These are phyloP conservation scores for Ceratocystiopsis sp. DNA, from an alignment of 2,329 filamentous ascomycete genomes.

Conservation along the genomic window DNA sequence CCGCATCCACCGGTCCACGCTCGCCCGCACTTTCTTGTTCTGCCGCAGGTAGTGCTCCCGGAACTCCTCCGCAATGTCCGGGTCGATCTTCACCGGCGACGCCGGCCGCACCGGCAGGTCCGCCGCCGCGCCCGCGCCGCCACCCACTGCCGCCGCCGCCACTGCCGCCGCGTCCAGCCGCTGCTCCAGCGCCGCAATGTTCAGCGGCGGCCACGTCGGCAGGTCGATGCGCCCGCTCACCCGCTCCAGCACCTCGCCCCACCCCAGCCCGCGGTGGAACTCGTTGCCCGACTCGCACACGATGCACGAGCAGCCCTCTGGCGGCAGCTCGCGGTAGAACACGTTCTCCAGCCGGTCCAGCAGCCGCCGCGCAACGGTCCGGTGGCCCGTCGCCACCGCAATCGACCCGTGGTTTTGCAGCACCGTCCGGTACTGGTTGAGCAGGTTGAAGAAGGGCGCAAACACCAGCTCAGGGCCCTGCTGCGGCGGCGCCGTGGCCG, in stretches of 20 bases:
- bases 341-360: constrained; percentile 86
- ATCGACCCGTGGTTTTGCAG: constrained; percentile 72
- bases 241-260: constrained; percentile 89
- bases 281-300: constrained; percentile 54
- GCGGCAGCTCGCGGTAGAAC: constrained; percentile 81
- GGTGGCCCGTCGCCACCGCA: constrained; percentile 87
- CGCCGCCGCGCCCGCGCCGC: constrained; percentile 3
- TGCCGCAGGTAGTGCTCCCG: constrained; percentile 83
- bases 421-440: constrained; percentile 76
- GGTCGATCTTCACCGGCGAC: constrained; percentile 61
- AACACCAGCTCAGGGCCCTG: constrained; percentile 59
- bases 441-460: constrained; percentile 60
- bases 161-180: constrained; percentile 38
- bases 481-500: constrained; percentile 43
- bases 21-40: constrained; percentile 80
- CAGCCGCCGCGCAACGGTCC: constrained; percentile 77
- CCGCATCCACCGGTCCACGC: constrained; percentile 79
- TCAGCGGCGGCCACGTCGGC: constrained; percentile 78
- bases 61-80: constrained; percentile 87
- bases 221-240: constrained; percentile 78
- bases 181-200: constrained; percentile 44
- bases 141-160: constrained; percentile 7
- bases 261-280: constrained; percentile 60
- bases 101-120: constrained; percentile 32
- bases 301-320: constrained; percentile 68